Evolutionary conservation across 176 grass and related monocot genomes (phyloP).

Genomic region (Lolium multiflorum): DNA sequence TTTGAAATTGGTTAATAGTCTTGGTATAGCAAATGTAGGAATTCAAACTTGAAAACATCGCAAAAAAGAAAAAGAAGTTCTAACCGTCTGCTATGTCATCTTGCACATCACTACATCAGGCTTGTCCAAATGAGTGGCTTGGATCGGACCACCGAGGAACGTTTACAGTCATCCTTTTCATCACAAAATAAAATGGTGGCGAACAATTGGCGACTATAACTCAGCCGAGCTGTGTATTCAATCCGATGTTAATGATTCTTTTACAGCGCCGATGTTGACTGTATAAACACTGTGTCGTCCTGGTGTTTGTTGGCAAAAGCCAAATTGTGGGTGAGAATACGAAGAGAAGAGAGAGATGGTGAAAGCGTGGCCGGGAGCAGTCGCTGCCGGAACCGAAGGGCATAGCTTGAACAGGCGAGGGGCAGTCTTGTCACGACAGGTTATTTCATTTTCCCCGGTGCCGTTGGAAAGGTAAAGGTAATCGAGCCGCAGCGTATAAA

Average conservation of each 20-base stretch:
- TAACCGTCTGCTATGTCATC: no score
- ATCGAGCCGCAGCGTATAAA: neutral
- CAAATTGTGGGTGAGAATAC: neutral
- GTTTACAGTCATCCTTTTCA: neutral
- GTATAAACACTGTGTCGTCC: neutral
- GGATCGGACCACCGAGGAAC: neutral
- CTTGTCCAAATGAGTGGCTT: neutral
- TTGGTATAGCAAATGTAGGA: no score
- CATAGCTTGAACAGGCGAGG: neutral
- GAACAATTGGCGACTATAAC: neutral
- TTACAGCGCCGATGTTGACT: neutral
- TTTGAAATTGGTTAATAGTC: no score
- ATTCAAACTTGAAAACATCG: no score
- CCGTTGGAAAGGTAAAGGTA: no score
- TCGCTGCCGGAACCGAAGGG: no score
- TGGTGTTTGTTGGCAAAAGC: neutral
- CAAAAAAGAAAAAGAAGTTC: no score
- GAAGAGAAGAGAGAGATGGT: neutral
- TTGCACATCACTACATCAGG: neutral
- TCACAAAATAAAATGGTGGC: neutral
- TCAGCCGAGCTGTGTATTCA: neutral
- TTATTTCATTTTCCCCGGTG: neutral
- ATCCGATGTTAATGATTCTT: neutral
- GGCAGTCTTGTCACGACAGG: constrained; percentile 3
- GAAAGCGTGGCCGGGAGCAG: neutral